These are phyloP conservation scores for Oenanthe javanica DNA, from an alignment of 140 eudicot genomes.

Conservation along the genomic window DNA sequence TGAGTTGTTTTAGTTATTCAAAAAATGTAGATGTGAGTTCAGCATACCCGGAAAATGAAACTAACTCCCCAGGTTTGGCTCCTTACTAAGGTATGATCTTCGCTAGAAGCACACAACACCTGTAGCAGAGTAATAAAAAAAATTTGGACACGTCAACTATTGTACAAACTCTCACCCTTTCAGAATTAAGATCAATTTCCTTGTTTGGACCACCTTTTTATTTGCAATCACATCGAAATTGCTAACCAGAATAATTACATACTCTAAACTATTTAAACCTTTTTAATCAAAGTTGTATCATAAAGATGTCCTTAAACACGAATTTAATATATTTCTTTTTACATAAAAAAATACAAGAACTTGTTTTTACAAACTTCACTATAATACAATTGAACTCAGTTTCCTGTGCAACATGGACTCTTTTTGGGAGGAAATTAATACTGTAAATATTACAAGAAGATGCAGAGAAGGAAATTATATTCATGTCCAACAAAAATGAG, in stretches of 20 bases:
- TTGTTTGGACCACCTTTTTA: background rate
- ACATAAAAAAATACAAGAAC: background rate
- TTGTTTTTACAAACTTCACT: background rate
- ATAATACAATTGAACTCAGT: background rate
- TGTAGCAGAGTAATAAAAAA: slow-evolving; percentile 20
- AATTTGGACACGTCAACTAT: slow-evolving; percentile 5
- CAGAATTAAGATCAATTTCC: background rate
- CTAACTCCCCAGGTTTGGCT: slow-evolving; percentile 82
- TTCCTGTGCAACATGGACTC: background rate
- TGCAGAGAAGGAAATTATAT: background rate
- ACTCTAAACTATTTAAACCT: background rate
- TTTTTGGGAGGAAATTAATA: background rate
- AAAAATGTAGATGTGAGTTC: background rate
- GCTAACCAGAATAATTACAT: background rate
- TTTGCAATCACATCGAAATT: background rate
- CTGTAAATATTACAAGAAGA: background rate
- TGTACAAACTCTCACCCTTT: background rate
- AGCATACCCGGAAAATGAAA: slow-evolving; percentile 76
- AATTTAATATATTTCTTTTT: background rate
- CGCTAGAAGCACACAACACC: slow-evolving; percentile 92
- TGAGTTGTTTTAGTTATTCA: background rate
- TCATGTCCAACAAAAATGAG: background rate
- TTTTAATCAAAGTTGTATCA: background rate
- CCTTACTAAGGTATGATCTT: slow-evolving; percentile 84
- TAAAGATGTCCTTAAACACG: background rate